Evolutionary conservation across 1,284 basidiomycete genomes (phyloP), one percentile per base, ranked within the genome.

Genomic region (Ustilago curta): DNA sequence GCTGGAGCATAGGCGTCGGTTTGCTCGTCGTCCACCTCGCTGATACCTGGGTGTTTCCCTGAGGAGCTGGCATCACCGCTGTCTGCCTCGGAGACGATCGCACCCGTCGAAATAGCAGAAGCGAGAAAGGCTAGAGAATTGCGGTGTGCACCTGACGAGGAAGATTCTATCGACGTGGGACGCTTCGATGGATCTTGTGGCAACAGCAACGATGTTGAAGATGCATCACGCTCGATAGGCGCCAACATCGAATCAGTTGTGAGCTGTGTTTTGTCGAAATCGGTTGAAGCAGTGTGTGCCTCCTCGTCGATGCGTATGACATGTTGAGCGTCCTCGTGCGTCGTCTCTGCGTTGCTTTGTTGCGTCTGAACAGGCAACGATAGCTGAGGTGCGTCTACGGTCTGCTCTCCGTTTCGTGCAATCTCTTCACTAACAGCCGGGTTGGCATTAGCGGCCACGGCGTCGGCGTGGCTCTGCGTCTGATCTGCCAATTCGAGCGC

Each of bases 71-170:
- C 49, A 8, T 31, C 16, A 12, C 27, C 50, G 7, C 29, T 51
- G 23, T 68, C 43, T 16, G 35, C 4, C 19, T 60, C 58, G n/a
- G 48, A 52, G n/a, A 63, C 56, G 49, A 71, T 68, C 32, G 64
- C 64, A 12, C 73, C 73, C 64, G 65, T 71, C 21, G 73, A 71
- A 48, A 76, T 76, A 6, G 69, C 73, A 14, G 73, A 68, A 2
- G 73, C 73, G 14, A 76, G 63, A 39, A 76, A 76, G 27, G 69
- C 68, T 18, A 76, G 50, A 1, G 73, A 76, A 23, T 58, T 50
- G 8, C 68, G 56, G 35, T 49, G 35, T 4, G 57, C 47, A 37
- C 64, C 71, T 7, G 73, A 76, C 4, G 64, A 64, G n/a, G 35
- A 45, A 12, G 73, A 76, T 8, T 71, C 61, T 37, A 69, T 65